These are phyloP conservation scores for Penicillium robsamsonii DNA, from an alignment of 495 filamentous ascomycete species.

Conservation along the genomic window DNA sequence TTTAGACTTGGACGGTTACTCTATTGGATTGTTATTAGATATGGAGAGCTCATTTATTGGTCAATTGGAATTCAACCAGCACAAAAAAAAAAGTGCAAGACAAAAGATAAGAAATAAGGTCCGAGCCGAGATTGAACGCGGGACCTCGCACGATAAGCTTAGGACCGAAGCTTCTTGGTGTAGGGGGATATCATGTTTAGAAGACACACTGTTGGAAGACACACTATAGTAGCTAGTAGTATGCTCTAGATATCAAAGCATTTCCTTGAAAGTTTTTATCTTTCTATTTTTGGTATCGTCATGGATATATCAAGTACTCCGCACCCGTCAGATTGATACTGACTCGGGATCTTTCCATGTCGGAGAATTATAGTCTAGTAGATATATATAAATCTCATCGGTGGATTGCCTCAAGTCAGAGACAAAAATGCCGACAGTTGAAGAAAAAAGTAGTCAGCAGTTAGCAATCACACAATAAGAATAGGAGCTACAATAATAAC, in stretches of 20 bases:
- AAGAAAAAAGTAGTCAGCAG: neutral
- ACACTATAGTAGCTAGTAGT: neutral
- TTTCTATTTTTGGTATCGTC: too few relatives aligned
- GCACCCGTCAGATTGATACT: neutral
- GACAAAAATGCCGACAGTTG: neutral
- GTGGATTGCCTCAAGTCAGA: neutral
- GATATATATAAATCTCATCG: constrained; percentile 3
- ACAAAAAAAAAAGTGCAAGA: neutral
- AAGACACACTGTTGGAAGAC: too few relatives aligned
- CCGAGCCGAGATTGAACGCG: constrained; percentile 38
- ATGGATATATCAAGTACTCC: neutral
- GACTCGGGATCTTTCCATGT: neutral
- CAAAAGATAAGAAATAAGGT: constrained; percentile 10
- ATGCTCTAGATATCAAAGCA: too few relatives aligned
- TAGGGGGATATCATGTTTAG: neutral
- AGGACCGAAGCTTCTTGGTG: constrained; percentile 27
- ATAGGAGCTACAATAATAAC: neutral
- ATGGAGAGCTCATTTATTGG: too few relatives aligned
- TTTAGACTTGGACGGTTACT: too few relatives aligned
- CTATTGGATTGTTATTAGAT: too few relatives aligned
- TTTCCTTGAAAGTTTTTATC: too few relatives aligned
- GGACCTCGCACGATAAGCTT: constrained; percentile 36
- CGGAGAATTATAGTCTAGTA: neutral
- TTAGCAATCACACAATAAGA: neutral
- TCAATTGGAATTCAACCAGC: too few relatives aligned